A percentile compares a stretch with the other conserved stretches of the same genome.
Evolutionary conservation across 2,329 filamentous ascomycete genomes (phyloP).

Genomic region (Talaromyces atroroseus): DNA sequence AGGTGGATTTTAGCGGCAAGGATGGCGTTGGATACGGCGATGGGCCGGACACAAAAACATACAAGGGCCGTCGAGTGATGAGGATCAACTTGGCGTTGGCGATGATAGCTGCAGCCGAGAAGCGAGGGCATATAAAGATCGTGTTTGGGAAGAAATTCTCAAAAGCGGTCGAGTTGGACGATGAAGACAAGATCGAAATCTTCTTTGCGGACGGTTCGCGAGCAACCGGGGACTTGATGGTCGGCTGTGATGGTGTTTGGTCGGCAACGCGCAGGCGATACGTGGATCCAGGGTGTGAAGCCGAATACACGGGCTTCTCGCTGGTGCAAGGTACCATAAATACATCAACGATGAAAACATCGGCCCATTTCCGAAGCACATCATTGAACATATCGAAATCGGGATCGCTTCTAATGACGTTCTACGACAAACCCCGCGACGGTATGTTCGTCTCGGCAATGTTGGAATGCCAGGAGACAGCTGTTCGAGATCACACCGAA

Average conservation of each 20-base stretch:
- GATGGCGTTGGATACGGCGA: constrained; percentile 31
- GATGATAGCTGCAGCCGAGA: constrained; percentile 35
- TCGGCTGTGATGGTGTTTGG: constrained; percentile 41
- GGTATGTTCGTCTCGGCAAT: constrained; percentile 38
- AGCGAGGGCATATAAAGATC: constrained; percentile 32
- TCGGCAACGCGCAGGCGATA: constrained; percentile 33
- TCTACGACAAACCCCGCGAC: constrained; percentile 29
- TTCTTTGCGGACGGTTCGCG: constrained; percentile 33
- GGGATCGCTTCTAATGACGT: constrained; percentile 38
- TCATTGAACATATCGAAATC: constrained; percentile 36
- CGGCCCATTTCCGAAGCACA: constrained; percentile 34
- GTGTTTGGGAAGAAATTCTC: constrained; percentile 39
- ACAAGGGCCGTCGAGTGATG: constrained; percentile 39
- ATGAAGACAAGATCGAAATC: constrained; percentile 4
- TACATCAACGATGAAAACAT: constrained; percentile 18
- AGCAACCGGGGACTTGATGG: constrained; percentile 30
- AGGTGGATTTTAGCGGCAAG: constrained; percentile 34
- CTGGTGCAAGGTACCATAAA: constrained; percentile 33
- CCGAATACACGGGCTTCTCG: constrained; percentile 39
- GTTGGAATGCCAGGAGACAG: constrained; percentile 30
- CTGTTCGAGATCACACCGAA: constrained; percentile 21
- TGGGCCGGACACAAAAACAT: constrained; percentile 19
- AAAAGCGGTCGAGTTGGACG: constrained; percentile 20
- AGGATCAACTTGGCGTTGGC: constrained; percentile 38
- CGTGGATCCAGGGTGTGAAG: constrained; percentile 30